Percentiles rank a stretch among this genome's conserved stretches.
These are phyloP conservation scores for Crithidia brevicula DNA, from an alignment of 208 protist genomes.

Conservation along the genomic window DNA sequence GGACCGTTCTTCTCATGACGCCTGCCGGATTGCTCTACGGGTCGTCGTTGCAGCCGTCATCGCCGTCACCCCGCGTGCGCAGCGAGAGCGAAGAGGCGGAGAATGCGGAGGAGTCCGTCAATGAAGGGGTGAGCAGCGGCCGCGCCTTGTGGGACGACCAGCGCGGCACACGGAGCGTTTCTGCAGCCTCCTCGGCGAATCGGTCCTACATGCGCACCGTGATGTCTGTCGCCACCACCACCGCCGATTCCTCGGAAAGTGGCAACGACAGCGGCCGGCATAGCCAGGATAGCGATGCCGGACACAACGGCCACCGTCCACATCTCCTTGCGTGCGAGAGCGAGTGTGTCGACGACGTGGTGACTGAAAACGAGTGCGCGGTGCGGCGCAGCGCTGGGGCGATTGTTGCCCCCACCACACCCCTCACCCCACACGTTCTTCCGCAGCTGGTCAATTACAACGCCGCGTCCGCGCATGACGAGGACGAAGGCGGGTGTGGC, in stretches of 20 bases:
- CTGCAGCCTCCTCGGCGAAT: neutral
- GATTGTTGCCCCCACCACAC: neutral
- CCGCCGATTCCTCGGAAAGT: constrained; percentile 12
- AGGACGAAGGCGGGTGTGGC: neutral
- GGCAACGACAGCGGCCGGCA: constrained; percentile 1
- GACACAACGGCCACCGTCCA: neutral
- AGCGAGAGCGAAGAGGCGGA: neutral
- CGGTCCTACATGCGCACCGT: neutral
- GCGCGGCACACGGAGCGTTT: neutral
- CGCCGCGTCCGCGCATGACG: neutral
- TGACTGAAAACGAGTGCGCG: constrained; percentile 2
- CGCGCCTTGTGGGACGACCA: neutral
- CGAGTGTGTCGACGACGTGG: neutral
- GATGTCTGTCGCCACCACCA: constrained; percentile 3
- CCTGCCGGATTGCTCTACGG: neutral
- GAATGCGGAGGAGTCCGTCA: neutral
- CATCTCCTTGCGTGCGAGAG: neutral
- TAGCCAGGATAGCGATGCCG: constrained; percentile 7
- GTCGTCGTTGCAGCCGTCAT: neutral
- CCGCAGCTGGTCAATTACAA: constrained; percentile 16
- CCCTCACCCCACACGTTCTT: neutral
- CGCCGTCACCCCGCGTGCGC: neutral
- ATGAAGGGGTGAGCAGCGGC: neutral
- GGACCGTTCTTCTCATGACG: constrained; percentile 2
- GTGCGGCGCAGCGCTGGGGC: neutral